Percentiles rank a stretch among this genome's conserved stretches.
Conservation (phyloP, 2,329 filamentous ascomycete genomes). For the Lachnum nothofagi region DNA sequence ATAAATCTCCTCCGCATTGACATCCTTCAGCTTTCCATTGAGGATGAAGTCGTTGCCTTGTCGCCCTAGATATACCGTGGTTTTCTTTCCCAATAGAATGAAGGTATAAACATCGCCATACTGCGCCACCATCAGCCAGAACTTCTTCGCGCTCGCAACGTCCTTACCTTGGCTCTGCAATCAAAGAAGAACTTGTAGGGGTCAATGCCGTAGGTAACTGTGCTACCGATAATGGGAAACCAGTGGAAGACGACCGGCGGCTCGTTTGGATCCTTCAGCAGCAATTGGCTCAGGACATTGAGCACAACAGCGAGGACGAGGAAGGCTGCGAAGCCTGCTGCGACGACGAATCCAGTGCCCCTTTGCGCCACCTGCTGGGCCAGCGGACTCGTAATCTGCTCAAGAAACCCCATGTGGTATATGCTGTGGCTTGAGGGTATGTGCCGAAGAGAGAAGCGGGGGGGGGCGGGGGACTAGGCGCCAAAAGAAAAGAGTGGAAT, state of each 20-base stretch:
- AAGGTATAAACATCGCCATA: slow-evolving; percentile 90
- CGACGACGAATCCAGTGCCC: slow-evolving; percentile 25
- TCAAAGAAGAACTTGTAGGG: slow-evolving; percentile 79
- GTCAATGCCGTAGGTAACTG: slow-evolving; percentile 90
- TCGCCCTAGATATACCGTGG: slow-evolving; percentile 76
- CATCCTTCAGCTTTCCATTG: slow-evolving; percentile 84
- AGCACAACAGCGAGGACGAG: slow-evolving; percentile 58
- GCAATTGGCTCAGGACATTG: slow-evolving; percentile 75
- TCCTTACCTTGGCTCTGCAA: slow-evolving; percentile 64
- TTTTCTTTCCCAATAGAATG: slow-evolving; percentile 80
- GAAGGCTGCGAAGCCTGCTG: slow-evolving; percentile 31
- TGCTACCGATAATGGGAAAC: slow-evolving; percentile 82
- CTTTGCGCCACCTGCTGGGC: slow-evolving; percentile 27
- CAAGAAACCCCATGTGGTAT: slow-evolving; percentile 30
- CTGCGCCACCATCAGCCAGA: slow-evolving; percentile 38
- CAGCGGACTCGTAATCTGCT: slow-evolving; percentile 26
- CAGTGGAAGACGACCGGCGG: slow-evolving; percentile 77
- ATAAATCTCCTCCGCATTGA: slow-evolving; percentile 88
- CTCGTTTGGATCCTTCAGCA: slow-evolving; percentile 77
- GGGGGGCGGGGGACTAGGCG: background rate
- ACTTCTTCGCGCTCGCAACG: slow-evolving; percentile 33
- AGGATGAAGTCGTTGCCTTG: slow-evolving; percentile 86
- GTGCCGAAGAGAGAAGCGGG: slow-evolving; percentile 1
- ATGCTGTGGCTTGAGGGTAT: background rate
- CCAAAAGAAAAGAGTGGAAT: background rate